Percentiles rank a stretch among this genome's conserved stretches.
Conservation (phyloP, 164 flowering plant genomes). For the Nymphaea thermarum region DNA sequence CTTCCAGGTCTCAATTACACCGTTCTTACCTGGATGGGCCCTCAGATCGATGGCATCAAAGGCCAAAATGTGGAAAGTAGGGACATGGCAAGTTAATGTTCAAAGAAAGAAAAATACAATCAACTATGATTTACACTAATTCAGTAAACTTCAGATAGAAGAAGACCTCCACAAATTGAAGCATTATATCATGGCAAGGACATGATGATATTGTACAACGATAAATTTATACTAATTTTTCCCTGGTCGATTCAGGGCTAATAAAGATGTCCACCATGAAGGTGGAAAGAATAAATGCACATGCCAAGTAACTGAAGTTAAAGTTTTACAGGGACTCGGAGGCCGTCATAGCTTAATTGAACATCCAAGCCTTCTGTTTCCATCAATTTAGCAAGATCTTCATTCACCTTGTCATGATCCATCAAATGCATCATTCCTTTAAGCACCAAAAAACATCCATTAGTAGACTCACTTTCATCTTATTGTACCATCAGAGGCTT, state of each 20-base stretch:
- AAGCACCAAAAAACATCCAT: not conserved
- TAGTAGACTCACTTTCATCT: not conserved
- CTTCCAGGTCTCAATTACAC: too few relatives aligned
- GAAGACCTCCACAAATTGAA: too few relatives aligned
- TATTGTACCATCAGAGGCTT: not conserved
- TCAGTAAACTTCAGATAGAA: too few relatives aligned
- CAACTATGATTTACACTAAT: too few relatives aligned
- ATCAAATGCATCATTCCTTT: slow-evolving; percentile 98
- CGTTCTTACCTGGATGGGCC: too few relatives aligned
- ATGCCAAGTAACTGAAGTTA: slow-evolving; percentile 17
- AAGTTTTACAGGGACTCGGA: slow-evolving; percentile 54
- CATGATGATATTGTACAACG: too few relatives aligned
- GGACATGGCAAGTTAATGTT: too few relatives aligned
- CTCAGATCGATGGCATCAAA: too few relatives aligned
- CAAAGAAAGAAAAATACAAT: too few relatives aligned
- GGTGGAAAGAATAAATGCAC: not conserved
- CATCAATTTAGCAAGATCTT: slow-evolving; percentile 41
- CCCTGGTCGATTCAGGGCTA: not conserved
- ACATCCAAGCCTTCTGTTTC: slow-evolving; percentile 79
- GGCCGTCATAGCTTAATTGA: slow-evolving; percentile 84
- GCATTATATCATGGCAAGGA: too few relatives aligned
- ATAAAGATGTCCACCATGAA: not conserved
- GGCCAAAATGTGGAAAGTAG: too few relatives aligned
- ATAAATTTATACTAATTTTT: too few relatives aligned
- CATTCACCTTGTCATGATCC: slow-evolving; percentile 84